Conservation (phyloP, 2,329 filamentous ascomycete species). For the Alternaria panax region DNA sequence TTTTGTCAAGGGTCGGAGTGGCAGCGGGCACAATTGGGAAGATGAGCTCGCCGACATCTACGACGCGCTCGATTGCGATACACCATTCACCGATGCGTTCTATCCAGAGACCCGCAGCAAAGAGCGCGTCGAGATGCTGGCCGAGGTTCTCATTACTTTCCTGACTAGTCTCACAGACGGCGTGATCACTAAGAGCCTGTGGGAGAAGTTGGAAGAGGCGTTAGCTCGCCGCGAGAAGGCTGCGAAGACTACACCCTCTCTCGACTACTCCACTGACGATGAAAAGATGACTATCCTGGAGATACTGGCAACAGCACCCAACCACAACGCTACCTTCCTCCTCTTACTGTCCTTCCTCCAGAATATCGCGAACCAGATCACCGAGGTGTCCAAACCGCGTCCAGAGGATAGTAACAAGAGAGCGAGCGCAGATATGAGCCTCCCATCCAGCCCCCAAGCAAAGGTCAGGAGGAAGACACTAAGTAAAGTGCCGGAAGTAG, state of each 20-base stretch:
- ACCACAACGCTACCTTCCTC: slow-evolving; percentile 88
- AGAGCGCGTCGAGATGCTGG: slow-evolving; percentile 76
- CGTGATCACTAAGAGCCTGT: slow-evolving; percentile 74
- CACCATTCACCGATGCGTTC: slow-evolving; percentile 67
- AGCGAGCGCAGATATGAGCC: slow-evolving; percentile 35
- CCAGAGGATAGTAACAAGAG: slow-evolving; percentile 28
- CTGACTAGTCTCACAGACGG: slow-evolving; percentile 79
- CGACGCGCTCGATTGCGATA: slow-evolving; percentile 77
- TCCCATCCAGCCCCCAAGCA: slow-evolving; percentile 43
- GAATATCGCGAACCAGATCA: slow-evolving; percentile 64
- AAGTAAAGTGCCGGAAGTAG: slow-evolving; percentile 57
- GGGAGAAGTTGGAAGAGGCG: slow-evolving; percentile 56
- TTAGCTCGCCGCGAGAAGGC: slow-evolving; percentile 48
- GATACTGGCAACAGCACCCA: slow-evolving; percentile 70
- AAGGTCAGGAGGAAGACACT: slow-evolving; percentile 48
- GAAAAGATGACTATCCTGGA: slow-evolving; percentile 73
- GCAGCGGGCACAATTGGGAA: slow-evolving; percentile 56
- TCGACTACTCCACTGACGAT: slow-evolving; percentile 55
- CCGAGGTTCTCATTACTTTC: slow-evolving; percentile 76
- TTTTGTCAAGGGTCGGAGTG: slow-evolving; percentile 53
- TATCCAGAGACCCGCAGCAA: slow-evolving; percentile 64
- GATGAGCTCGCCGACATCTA: slow-evolving; percentile 55
- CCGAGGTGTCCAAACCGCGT: slow-evolving; percentile 36
- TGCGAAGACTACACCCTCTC: slow-evolving; percentile 48
- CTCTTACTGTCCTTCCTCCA: slow-evolving; percentile 82